Evolutionary conservation across 305 asterid species (phyloP).

Genomic region (Nicotiana rustica): DNA sequence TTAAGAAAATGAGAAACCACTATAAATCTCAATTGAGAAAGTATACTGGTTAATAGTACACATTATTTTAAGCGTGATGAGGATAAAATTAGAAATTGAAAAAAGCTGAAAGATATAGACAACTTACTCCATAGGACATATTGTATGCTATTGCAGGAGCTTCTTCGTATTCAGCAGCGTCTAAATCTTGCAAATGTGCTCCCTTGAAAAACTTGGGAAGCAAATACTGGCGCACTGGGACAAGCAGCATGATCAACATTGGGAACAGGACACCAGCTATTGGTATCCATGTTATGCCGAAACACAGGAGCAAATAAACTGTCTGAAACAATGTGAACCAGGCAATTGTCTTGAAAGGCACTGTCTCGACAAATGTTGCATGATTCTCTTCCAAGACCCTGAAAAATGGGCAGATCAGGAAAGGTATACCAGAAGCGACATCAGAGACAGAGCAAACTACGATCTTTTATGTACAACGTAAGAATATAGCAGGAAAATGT

Average conservation of each 20-base stretch:
- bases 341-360: slow-evolving; percentile 85
- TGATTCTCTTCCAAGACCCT: slow-evolving; percentile 88
- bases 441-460: not conserved
- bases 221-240: slow-evolving; percentile 85
- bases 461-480: not conserved
- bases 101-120: slow-evolving; percentile 5
- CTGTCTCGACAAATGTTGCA: slow-evolving; percentile 88
- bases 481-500: not conserved
- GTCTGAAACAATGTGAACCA: slow-evolving; percentile 89
- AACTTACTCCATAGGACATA: slow-evolving; percentile 69
- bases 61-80: not conserved
- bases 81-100: not conserved
- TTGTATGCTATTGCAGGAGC: slow-evolving; percentile 75
- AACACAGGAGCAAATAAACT: slow-evolving; percentile 80
- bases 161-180: slow-evolving; percentile 98
- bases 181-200: slow-evolving; percentile 87
- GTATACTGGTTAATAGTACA: not conserved
- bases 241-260: slow-evolving; percentile 87
- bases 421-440: slow-evolving; percentile 12
- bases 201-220: slow-evolving; percentile 91
- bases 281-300: slow-evolving; percentile 96
- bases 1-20: not conserved
- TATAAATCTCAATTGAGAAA: not conserved
- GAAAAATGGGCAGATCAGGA: slow-evolving; percentile 36
- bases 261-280: slow-evolving; percentile 97